Base-by-base conservation (phyloP, 768 basidiomycete species). In the Boletus subcaerulescens region DNA sequence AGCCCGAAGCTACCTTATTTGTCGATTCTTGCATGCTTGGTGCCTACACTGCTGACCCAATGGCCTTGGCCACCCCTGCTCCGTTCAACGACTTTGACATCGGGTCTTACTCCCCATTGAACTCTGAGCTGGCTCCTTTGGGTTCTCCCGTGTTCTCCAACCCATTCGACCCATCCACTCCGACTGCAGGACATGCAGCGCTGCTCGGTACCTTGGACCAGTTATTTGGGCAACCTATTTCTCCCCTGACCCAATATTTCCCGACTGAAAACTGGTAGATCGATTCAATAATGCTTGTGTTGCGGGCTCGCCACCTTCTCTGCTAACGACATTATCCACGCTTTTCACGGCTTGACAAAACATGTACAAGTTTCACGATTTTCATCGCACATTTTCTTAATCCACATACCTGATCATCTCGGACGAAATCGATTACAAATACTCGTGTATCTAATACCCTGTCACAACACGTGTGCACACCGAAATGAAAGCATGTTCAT, bases 121-220 rank as follows among this genome's bases (percentile, higher is more conserved):
- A 62, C 20, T 36, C 52, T 22, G 33, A 24, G 2, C 45, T 58
- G 8, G 50, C 53, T 17, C 61, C 67, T 31, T 32, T 60, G 31
- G 54, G 60, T 18, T 70, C 69, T 17, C 71, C 69, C 6, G 52
- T 72, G n/a, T 72, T 70, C 47, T 47, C 59, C 42, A 72, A 70
- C 39, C 69, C 69, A 5, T 70, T 69, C 45, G 68, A 64, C 26
- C 40, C 44, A 2, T 63, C 53, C 24, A 18, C 40, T 24, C 32
- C 33, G 3, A 36, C 51, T 4, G 52, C 48, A 31, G 53, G 29
- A 2, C 55, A 58, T 20, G 48, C 58, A 9, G 56, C 49, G 17
- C 20, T 60, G 20, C 60, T 71, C 13, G 53, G 45, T 26, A 60
- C 64, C 39, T 52, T 71, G 51, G 71, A 71, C 20, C 61, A 71